These are phyloP conservation scores for Hypoxylon sp. DNA, from an alignment of 2,329 filamentous ascomycete species.

Conservation along the genomic window DNA sequence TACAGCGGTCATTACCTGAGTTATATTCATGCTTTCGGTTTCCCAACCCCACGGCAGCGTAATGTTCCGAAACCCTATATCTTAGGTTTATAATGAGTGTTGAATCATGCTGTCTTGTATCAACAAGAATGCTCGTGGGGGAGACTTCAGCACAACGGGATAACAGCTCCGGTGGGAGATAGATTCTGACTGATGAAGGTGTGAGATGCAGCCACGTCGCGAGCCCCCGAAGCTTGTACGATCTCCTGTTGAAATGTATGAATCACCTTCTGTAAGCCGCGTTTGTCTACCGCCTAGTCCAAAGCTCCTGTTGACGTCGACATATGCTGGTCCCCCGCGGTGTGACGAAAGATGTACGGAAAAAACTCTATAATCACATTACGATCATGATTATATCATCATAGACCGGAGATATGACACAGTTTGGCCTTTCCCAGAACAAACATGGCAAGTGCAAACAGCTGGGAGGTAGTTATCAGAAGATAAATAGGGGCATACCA, in stretches of 20 bases:
- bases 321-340: neutral
- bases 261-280: neutral
- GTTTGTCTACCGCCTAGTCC: neutral
- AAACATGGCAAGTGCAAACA: neutral
- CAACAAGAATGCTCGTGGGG: too few species aligned
- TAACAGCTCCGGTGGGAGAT: too few species aligned
- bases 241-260: neutral
- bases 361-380: neutral
- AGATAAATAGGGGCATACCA: slow-evolving; percentile 2
- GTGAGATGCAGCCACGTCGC: neutral
- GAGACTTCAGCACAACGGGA: too few species aligned
- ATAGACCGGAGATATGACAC: neutral
- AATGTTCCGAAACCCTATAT: too few species aligned
- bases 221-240: neutral
- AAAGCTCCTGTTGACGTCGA: slow-evolving; percentile 9
- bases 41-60: too few species aligned
- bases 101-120: too few species aligned
- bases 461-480: neutral
- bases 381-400: slow-evolving; percentile 28
- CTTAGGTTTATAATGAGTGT: too few species aligned
- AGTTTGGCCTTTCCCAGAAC: neutral
- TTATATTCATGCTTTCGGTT: too few species aligned
- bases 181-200: neutral
- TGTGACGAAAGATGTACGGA: neutral
- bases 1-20: too few species aligned